Percentiles rank a stretch among this genome's conserved stretches.
Conservation (phyloP, 2,329 filamentous ascomycete genomes). For the Cladosporium sphaerospermum region DNA sequence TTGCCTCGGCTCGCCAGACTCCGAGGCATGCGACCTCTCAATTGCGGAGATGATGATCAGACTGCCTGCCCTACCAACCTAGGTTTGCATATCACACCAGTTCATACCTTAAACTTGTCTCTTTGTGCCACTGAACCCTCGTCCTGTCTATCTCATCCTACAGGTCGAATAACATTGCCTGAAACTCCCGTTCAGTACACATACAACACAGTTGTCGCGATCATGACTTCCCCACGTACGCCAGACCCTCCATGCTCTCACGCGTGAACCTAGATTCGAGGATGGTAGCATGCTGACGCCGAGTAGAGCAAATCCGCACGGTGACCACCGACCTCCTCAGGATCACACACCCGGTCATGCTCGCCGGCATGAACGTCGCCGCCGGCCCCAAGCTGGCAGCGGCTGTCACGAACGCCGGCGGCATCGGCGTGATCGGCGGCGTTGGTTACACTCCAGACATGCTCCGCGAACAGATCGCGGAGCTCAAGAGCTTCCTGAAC, state of each 20-base stretch:
- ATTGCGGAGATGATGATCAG: neutral
- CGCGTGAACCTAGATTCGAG: conserved; percentile 18
- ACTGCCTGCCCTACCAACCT: too few relatives aligned
- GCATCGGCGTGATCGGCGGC: conserved; percentile 92
- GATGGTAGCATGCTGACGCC: conserved; percentile 21
- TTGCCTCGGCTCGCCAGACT: conserved; percentile 2
- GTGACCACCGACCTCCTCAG: conserved; percentile 91
- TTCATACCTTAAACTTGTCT: too few relatives aligned
- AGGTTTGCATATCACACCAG: too few relatives aligned
- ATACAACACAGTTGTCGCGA: conserved; percentile 19
- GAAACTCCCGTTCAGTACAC: neutral
- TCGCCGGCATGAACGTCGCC: conserved; percentile 98
- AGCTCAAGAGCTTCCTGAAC: conserved; percentile 79
- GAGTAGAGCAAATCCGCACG: conserved; percentile 77
- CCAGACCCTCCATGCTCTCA: conserved; percentile 17
- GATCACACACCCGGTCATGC: conserved; percentile 93
- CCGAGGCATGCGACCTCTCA: neutral
- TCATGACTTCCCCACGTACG: conserved; percentile 78
- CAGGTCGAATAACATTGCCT: too few relatives aligned
- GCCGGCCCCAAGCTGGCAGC: conserved; percentile 94
- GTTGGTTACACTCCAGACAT: conserved; percentile 95
- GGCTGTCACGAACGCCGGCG: conserved; percentile 93
- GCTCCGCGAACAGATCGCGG: conserved; percentile 88
- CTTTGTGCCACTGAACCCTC: too few relatives aligned
- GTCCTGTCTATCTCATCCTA: neutral